Conservation (phyloP, 352 stramenopile species). For the Pythium brachiatum region DNA sequence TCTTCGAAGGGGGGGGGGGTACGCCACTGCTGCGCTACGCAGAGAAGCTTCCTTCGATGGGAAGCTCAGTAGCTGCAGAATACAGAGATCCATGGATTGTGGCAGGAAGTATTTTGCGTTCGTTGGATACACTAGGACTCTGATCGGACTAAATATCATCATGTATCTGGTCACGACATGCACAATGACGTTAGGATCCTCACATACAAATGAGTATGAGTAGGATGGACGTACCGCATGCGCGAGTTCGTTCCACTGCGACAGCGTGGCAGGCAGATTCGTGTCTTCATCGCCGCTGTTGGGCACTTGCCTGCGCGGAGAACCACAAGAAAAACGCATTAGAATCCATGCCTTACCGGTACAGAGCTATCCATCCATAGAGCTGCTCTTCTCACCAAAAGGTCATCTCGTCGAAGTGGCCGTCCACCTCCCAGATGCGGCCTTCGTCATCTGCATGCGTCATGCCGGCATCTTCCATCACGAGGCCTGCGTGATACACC, state of each 20-base stretch:
- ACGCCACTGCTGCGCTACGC: neutral
- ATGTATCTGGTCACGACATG: conserved; percentile 18
- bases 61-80: too few species aligned
- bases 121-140: too few species aligned
- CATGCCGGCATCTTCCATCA: conserved; percentile 62
- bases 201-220: too few species aligned
- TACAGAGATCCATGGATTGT: neutral
- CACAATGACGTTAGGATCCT: neutral
- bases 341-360: too few species aligned
- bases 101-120: too few species aligned
- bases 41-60: too few species aligned
- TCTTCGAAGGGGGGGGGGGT: neutral
- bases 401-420: conserved; percentile 69
- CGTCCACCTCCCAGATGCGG: conserved; percentile 72
- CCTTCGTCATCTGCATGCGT: conserved; percentile 57
- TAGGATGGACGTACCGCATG: conserved; percentile 40
- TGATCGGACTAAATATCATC: conserved; percentile 10
- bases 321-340: too few species aligned
- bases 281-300: conserved; percentile 50
- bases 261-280: conserved; percentile 45
- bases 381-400: conserved; percentile 38
- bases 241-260: conserved; percentile 54
- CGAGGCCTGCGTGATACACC: conserved; percentile 35
- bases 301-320: conserved; percentile 45
- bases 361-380: neutral